Base-by-base conservation (phyloP, 2,329 filamentous ascomycete species). In the Venturia oleaginea region DNA sequence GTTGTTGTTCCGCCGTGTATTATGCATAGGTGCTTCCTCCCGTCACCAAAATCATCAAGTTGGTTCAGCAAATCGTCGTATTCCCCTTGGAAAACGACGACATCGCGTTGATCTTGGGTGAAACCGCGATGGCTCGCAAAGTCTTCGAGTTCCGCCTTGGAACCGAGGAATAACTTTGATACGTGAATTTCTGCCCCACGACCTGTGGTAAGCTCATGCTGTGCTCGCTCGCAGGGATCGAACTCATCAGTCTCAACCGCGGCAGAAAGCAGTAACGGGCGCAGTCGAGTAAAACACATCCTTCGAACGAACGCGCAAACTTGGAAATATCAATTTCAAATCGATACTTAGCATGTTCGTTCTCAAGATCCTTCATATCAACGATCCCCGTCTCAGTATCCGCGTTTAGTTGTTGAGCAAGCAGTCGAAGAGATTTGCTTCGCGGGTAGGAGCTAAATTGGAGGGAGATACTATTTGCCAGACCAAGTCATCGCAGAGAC, bases 21-120 rank as follows among this genome's bases (percentile, higher is more conserved):
- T 32, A 6, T 57, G 27, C 27, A 34, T 32, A n/a, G 51, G 51
- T 2, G 15, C 51, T 8, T 34, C 51, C 1, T 7, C 27, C 10
- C n/a, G n/a, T n/a, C n/a, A n/a, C 51, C 51, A 34, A 57, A 57
- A 34, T 57, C 51, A 19, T 57, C 51, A 57, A 57, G 51, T 22
- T 57, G 17, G 4, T 57, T 57, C 27, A 57, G 51, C 4, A n/a
- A 34, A 34, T 57, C 51, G 2, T 57, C 51, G 15, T 15, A 17
- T 34, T 57, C 51, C 15, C 11, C 30, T 24, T 22, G 30, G 51
- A 57, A 57, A 19, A 34, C 30, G n/a, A 57, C 51, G 5, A 57
- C 51, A 34, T 57, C 27, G 30, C 27, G 51, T 34, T 57, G 51
- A 32, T 57, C 51, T 17, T 34, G 15, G 15, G 51, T 30, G 30